Evolutionary conservation across 306 rosid species (phyloP), one percentile per base, ranked within the genome.

Genomic region (Quillaja saponaria): DNA sequence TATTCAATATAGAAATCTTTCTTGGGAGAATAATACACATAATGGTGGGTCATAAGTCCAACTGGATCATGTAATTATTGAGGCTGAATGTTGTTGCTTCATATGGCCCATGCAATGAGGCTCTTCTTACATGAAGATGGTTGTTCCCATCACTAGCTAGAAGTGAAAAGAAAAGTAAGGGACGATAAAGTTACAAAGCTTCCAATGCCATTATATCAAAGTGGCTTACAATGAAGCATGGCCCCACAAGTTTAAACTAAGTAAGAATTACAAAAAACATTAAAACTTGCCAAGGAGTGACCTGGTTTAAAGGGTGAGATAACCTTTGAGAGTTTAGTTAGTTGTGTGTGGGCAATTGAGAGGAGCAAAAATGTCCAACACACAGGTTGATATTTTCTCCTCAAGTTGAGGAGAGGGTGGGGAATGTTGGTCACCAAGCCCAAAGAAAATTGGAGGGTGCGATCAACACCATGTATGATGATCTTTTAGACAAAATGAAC

Each of bases 1-100:
- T 71, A 55, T 55, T 61, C 42, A 63, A 39, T 68, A 46, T 60
- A 74, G 54, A 76, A 80, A 85, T 85, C 78, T 77, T 74, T 73
- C 49, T 82, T 65, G 82, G 81, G 77, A 71, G 88, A 74, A 79
- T 72, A 75, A 66, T 78, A 55, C 55, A 63, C 51, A 6, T 40
- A 66, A 61, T 64, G 74, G 88, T 82, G 83, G 84, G 84, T 56
- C 82, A n/a, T 49, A 65, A 74, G 49, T 40, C 54, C 80, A 80
- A 57, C 72, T 69, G 80, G 76, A 70, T 84, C 74, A 50, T 59
- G 75, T 64, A 71, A 73, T 81, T 62, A 76, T 78, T 70, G 70
- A 84, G 64, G 28, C 68, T 71, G 28, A 68, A 73, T 25, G 49
- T 68, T 34, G 69, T 61, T 78, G 76, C 78, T 67, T 40, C 55